Percentiles rank a stretch among this genome's conserved stretches.
These are phyloP conservation scores for Backusella psychrophila DNA, from an alignment of 192 early-diverging fungal species.

Conservation along the genomic window DNA sequence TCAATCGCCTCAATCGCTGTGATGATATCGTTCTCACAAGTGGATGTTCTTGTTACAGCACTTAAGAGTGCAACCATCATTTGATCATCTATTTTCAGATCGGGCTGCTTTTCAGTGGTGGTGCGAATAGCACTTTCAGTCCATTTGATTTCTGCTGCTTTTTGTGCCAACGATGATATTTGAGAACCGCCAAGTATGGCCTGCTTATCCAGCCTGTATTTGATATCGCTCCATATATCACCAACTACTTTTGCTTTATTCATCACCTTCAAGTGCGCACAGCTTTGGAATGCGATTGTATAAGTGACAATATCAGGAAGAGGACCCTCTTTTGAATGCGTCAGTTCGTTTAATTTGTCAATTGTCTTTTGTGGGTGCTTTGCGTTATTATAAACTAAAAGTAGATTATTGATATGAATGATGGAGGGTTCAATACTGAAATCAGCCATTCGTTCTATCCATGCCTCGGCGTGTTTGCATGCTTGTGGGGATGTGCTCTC, in stretches of 20 bases:
- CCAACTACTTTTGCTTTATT: not conserved
- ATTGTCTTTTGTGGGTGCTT: not conserved
- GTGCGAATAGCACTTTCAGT: not conserved
- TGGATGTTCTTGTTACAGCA: constrained; percentile 4
- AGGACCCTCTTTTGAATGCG: not conserved
- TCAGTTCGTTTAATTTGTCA: not conserved
- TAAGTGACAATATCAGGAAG: constrained; percentile 6
- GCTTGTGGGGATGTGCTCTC: constrained; percentile 3
- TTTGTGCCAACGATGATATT: not conserved
- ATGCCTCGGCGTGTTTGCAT: not conserved
- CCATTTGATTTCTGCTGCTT: not conserved
- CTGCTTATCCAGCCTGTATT: not conserved
- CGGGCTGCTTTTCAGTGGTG: not conserved
- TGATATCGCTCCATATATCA: not conserved
- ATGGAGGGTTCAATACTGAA: not conserved
- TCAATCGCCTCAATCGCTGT: not conserved
- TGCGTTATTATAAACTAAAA: constrained; percentile 7
- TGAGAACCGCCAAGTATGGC: too few relatives aligned
- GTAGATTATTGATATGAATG: constrained; percentile 3
- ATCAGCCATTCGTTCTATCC: not conserved
- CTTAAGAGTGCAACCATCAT: not conserved
- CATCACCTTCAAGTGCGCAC: not conserved
- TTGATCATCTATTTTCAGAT: not conserved
- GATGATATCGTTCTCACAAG: not conserved
- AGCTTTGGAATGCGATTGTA: constrained; percentile 6